phyloP scores from a whole-genome alignment of 805 yeast genomes.

The Wickerhamomyces sydowiorum region DNA sequence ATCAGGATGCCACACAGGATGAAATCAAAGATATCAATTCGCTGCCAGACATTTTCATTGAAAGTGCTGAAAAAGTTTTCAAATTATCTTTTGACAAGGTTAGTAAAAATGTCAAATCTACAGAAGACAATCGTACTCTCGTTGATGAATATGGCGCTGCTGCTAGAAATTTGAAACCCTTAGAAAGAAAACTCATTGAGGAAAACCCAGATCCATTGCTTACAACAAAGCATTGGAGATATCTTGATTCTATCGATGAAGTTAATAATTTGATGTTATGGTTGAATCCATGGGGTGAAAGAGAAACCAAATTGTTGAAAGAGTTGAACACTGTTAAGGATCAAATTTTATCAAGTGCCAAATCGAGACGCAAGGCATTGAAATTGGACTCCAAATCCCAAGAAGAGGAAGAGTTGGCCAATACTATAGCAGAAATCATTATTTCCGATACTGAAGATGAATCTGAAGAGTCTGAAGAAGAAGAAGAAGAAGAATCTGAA shows the following conservation, averaged over 20 bases:
- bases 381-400: conserved; percentile 36
- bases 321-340: conserved; percentile 52
- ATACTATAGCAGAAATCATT: conserved; percentile 32
- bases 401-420: conserved; percentile 36
- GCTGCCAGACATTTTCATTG: conserved; percentile 20
- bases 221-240: conserved; percentile 60
- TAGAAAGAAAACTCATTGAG: conserved; percentile 60
- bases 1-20: conserved; percentile 15
- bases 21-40: conserved; percentile 5
- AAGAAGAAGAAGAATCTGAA: conserved; percentile 6
- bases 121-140: conserved; percentile 31
- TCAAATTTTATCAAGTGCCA: conserved; percentile 47
- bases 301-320: conserved; percentile 63
- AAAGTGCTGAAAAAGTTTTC: conserved; percentile 15
- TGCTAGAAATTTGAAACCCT: conserved; percentile 11
- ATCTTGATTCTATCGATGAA: conserved; percentile 54
- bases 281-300: conserved; percentile 68
- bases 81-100: conserved; percentile 26
- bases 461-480: conserved; percentile 14
- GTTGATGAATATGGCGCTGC: conserved; percentile 34
- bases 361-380: conserved; percentile 51
- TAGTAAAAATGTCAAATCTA: conserved; percentile 51
- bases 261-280: conserved; percentile 51
- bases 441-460: conserved; percentile 28
- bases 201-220: conserved; percentile 56